Evolutionary conservation across 2,329 filamentous ascomycete species (phyloP), one percentile per base, ranked within the genome.

Genomic region (Phyllachora maydis): DNA sequence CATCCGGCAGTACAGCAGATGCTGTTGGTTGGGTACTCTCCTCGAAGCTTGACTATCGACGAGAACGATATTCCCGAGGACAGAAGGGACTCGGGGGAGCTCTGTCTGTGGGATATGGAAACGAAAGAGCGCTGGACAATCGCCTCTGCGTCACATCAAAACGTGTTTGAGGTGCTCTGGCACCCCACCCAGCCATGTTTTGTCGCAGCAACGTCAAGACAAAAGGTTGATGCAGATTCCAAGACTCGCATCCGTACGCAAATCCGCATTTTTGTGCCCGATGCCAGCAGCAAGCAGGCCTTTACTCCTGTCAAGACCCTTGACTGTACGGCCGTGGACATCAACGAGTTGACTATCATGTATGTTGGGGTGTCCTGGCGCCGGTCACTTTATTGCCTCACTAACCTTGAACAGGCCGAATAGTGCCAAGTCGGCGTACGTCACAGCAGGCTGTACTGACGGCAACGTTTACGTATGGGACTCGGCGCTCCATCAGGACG

Each of bases 151-250:
- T 56, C 55, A 1, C 56, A 54, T 1, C 55, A 64, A 21, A 72
- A 73, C 27, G 62, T 71, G 2, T 73, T 73, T 21, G 67, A 73
- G 34, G 59, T 71, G 2, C 46, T 54, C 0, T 73, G 67, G 67
- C 67, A 73, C 34, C 66, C 67, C 0, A 50, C 37, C 0, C 46
- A 59, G 21, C 42, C 49, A 3, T 47, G 50, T 12, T 72, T 72
- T 32, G 45, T 65, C 4, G 63, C 54, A 4, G 66, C 65, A 2
- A 70, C 64, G 0, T n/a, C n/a, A n/a, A n/a, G n/a, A n/a, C n/a
- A n/a, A n/a, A n/a, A n/a, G n/a, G n/a, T n/a, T n/a, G n/a, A n/a
- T n/a, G 61, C 65, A 0, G 48, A 51, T 16, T 36, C 50, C 4
- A 52, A 60, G 14, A 40, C 52, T 12, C 34, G 47, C 4, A 45